These are phyloP conservation scores for Macrocybe gigantea DNA, from an alignment of 768 basidiomycete species.

Conservation along the genomic window DNA sequence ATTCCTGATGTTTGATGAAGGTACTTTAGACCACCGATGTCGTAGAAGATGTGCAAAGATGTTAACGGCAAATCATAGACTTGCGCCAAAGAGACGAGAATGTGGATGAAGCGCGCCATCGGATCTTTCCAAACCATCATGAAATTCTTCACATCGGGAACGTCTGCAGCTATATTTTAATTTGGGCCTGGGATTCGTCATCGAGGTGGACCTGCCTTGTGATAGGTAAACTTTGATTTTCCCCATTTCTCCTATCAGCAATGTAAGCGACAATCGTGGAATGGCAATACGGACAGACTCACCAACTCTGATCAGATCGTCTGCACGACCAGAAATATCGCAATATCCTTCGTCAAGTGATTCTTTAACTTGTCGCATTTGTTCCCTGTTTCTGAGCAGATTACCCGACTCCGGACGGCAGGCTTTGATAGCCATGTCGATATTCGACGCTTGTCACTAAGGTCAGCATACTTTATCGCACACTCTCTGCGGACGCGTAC, in stretches of 20 bases:
- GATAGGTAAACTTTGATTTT: slow-evolving; percentile 58
- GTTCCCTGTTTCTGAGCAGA: slow-evolving; percentile 55
- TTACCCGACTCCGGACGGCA: slow-evolving; percentile 65
- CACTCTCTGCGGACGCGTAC: slow-evolving; percentile 18
- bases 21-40: slow-evolving; percentile 66
- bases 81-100: slow-evolving; percentile 58
- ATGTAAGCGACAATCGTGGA: slow-evolving; percentile 1
- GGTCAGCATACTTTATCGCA: neutral
- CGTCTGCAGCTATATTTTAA: slow-evolving; percentile 35
- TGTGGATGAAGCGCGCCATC: slow-evolving; percentile 66
- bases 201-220: slow-evolving; percentile 37
- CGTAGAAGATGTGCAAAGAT: slow-evolving; percentile 85
- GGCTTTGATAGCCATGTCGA: slow-evolving; percentile 65
- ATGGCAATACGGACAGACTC: slow-evolving; percentile 10
- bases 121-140: slow-evolving; percentile 48
- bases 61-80: slow-evolving; percentile 71
- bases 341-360: slow-evolving; percentile 80
- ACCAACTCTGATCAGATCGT: slow-evolving; percentile 62
- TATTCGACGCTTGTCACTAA: slow-evolving; percentile 48
- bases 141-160: slow-evolving; percentile 43
- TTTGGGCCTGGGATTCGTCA: neutral
- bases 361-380: slow-evolving; percentile 70
- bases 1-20: too few species aligned
- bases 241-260: slow-evolving; percentile 48
- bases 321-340: slow-evolving; percentile 61